These are phyloP conservation scores for Spathaspora hagerdaliae DNA, from an alignment of 805 yeast species.

Conservation along the genomic window DNA sequence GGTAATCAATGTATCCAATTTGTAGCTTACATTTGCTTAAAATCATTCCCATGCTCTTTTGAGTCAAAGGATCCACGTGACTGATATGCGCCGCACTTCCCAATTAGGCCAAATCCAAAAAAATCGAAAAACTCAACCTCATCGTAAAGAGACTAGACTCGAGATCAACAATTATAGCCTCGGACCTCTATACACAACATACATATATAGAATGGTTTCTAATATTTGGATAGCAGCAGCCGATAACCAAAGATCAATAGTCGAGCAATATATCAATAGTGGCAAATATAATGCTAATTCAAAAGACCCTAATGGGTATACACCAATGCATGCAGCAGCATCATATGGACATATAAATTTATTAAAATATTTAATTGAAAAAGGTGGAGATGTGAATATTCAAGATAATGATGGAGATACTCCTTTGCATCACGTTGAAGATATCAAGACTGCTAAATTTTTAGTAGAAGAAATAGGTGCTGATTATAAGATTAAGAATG, in stretches of 20 bases:
- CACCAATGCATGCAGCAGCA: constrained; percentile 97
- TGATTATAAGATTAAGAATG: constrained; percentile 58
- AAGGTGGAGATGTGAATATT: constrained; percentile 78
- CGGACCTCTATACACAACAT: too few relatives aligned
- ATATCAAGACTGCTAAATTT: constrained; percentile 55
- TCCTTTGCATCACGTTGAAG: constrained; percentile 89
- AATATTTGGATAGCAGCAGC: constrained; percentile 97
- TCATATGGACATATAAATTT: constrained; percentile 81
- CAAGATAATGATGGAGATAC: constrained; percentile 91
- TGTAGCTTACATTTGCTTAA: too few relatives aligned
- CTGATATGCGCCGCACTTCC: too few relatives aligned
- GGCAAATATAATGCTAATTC: constrained; percentile 62
- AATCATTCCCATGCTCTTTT: too few relatives aligned
- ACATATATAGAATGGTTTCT: constrained; percentile 27
- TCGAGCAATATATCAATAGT: constrained; percentile 49
- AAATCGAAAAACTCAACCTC: too few relatives aligned
- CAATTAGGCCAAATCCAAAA: too few relatives aligned
- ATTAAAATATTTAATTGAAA: constrained; percentile 47
- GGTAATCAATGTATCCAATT: too few relatives aligned
- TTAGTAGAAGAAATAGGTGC: constrained; percentile 69
- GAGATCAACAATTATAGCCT: too few relatives aligned
- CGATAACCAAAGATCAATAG: constrained; percentile 64
- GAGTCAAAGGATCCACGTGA: too few relatives aligned
- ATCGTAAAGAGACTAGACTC: too few relatives aligned
- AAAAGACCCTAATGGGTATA: constrained; percentile 90